A percentile compares a stretch with the other conserved stretches of the same genome.
Conservation (phyloP, 2,329 filamentous ascomycete genomes). For the Colletotrichum sp. region DNA sequence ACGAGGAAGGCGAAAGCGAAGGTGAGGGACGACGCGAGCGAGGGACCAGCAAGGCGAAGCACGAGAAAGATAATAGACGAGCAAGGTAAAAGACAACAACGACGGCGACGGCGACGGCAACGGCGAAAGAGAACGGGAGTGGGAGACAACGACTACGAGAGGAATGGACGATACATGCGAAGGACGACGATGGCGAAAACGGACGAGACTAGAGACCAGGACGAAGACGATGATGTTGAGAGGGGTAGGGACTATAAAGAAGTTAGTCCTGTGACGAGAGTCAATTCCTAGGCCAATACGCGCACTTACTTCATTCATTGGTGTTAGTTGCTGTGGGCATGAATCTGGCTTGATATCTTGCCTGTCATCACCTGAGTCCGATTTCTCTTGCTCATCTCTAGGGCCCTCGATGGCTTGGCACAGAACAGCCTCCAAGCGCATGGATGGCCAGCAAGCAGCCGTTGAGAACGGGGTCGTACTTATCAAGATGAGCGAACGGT, state of each 20-base stretch:
- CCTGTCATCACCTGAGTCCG: fast-evolving
- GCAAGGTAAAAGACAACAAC: too few species aligned
- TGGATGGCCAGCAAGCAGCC: neutral
- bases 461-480: neutral
- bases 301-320: neutral
- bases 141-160: too few species aligned
- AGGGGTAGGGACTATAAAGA: neutral
- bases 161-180: too few species aligned
- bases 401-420: fast-evolving
- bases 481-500: neutral
- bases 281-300: neutral
- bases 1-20: too few species aligned
- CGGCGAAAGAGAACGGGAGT: too few species aligned
- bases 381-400: neutral
- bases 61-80: too few species aligned
- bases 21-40: too few species aligned
- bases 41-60: too few species aligned
- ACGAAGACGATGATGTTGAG: neutral
- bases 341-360: neutral
- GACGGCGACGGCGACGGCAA: too few species aligned
- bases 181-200: neutral
- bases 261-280: fast-evolving
- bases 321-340: fast-evolving
- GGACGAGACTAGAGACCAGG: neutral
- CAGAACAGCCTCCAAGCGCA: neutral